phyloP scores from a whole-genome alignment of 139 green algal genomes.

The Picochlorum sp. region DNA sequence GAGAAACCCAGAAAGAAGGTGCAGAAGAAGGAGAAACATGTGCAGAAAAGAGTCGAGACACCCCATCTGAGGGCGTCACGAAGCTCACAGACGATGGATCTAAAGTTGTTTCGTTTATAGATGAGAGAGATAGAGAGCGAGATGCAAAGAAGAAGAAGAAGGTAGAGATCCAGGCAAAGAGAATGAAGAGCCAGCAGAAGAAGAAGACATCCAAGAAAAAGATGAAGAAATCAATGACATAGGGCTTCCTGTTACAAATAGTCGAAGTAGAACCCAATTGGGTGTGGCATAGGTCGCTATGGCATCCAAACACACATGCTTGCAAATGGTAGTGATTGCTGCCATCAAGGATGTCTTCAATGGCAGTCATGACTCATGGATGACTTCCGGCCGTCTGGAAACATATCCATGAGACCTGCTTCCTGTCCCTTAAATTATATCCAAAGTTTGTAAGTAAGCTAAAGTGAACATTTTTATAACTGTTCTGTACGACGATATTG shows the following conservation, averaged over 20 bases:
- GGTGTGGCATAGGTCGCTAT: no score
- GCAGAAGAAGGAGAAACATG: constrained; percentile 5
- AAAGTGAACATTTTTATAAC: no score
- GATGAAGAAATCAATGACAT: neutral
- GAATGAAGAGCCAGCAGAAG: neutral
- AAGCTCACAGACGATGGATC: constrained; percentile 1
- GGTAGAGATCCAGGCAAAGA: constrained; percentile 6
- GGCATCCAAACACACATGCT: no score
- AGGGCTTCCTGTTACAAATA: neutral
- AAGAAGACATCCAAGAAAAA: neutral
- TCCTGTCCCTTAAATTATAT: no score
- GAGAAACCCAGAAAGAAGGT: neutral
- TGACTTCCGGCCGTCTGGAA: no score
- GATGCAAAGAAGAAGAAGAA: constrained; percentile 14
- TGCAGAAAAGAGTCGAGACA: constrained; percentile 1
- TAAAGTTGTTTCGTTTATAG: constrained; percentile 1
- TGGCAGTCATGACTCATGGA: no score
- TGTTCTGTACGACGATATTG: no score
- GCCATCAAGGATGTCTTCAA: no score
- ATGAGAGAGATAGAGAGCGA: constrained; percentile 1
- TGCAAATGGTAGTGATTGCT: no score
- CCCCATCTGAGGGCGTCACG: neutral
- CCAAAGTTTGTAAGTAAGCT: no score
- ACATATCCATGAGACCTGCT: no score
- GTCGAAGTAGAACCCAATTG: no score